phyloP scores from a whole-genome alignment of 805 yeast genomes.

The Limtongia smithiae region DNA sequence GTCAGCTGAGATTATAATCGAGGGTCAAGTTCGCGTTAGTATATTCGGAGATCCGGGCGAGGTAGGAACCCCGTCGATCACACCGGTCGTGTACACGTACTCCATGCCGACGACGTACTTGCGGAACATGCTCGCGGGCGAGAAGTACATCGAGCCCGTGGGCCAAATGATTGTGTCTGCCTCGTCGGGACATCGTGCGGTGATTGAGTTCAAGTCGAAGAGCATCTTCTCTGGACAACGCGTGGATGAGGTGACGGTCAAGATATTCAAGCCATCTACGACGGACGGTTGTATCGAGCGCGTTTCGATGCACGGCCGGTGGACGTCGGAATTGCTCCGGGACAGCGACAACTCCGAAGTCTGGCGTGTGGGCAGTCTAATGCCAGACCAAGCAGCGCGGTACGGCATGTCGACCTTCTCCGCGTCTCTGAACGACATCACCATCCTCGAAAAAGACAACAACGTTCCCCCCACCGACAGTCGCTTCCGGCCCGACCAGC shows the following conservation, averaged over 20 bases:
- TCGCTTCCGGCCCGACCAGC: slow-evolving; percentile 82
- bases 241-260: slow-evolving; percentile 60
- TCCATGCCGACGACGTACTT: slow-evolving; percentile 75
- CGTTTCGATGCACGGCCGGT: slow-evolving; percentile 56
- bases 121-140: slow-evolving; percentile 90
- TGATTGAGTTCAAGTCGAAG: slow-evolving; percentile 70
- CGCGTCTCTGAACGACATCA: slow-evolving; percentile 75
- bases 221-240: slow-evolving; percentile 79
- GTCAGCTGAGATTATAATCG: slow-evolving; percentile 74
- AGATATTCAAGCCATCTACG: slow-evolving; percentile 40
- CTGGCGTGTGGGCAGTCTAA: slow-evolving; percentile 70
- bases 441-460: slow-evolving; percentile 58
- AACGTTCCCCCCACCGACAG: slow-evolving; percentile 89
- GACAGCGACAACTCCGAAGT: slow-evolving; percentile 34
- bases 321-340: slow-evolving; percentile 67
- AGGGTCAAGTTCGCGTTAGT: slow-evolving; percentile 61
- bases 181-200: slow-evolving; percentile 64
- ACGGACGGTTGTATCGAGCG: slow-evolving; percentile 33
- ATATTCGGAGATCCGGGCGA: slow-evolving; percentile 43
- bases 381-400: slow-evolving; percentile 55
- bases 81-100: slow-evolving; percentile 72
- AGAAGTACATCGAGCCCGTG: slow-evolving; percentile 84
- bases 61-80: slow-evolving; percentile 17
- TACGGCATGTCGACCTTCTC: slow-evolving; percentile 86
- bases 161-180: slow-evolving; percentile 60